phyloP scores from a whole-genome alignment of 306 rosid species.

The Delonix regia region DNA sequence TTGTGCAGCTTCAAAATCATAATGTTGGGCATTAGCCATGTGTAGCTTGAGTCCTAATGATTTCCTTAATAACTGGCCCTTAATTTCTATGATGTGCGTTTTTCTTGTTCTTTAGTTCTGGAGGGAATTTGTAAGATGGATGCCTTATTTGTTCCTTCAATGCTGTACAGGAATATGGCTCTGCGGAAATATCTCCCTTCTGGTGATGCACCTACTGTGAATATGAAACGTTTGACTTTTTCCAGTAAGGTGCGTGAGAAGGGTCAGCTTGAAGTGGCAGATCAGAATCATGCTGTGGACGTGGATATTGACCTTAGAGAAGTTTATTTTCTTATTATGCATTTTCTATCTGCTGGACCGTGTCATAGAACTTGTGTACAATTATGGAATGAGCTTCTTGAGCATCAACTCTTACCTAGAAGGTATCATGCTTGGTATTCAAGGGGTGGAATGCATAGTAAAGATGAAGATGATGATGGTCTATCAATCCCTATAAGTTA shows the following conservation, averaged over 20 bases:
- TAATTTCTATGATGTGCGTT: neutral
- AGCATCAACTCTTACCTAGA: slow-evolving; percentile 94
- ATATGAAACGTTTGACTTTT: slow-evolving; percentile 63
- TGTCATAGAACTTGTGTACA: slow-evolving; percentile 77
- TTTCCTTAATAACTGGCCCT: slow-evolving; percentile 10
- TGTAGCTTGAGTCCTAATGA: slow-evolving; percentile 20
- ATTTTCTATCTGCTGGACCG: slow-evolving; percentile 95
- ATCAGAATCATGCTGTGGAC: slow-evolving; percentile 56
- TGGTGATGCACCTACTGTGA: slow-evolving; percentile 65
- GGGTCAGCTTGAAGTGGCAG: slow-evolving; percentile 48
- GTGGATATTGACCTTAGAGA: slow-evolving; percentile 84
- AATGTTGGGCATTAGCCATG: neutral
- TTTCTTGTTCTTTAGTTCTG: slow-evolving; percentile 21
- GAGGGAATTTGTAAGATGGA: neutral
- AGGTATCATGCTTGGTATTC: slow-evolving; percentile 98
- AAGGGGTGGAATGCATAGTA: slow-evolving; percentile 68
- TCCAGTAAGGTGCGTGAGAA: slow-evolving; percentile 58
- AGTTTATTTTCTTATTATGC: slow-evolving; percentile 96
- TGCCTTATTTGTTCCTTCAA: slow-evolving; percentile 34
- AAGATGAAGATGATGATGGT: slow-evolving; percentile 77
- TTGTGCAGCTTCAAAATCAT: slow-evolving; percentile 23
- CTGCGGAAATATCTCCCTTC: slow-evolving; percentile 74
- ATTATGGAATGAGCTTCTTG: slow-evolving; percentile 88
- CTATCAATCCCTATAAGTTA: slow-evolving; percentile 82
- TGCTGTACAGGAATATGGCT: slow-evolving; percentile 78